Evolutionary conservation across 2,329 filamentous ascomycete species (phyloP), one percentile per base, ranked within the genome.

Genomic region (Drechslerella coelobrocha): DNA sequence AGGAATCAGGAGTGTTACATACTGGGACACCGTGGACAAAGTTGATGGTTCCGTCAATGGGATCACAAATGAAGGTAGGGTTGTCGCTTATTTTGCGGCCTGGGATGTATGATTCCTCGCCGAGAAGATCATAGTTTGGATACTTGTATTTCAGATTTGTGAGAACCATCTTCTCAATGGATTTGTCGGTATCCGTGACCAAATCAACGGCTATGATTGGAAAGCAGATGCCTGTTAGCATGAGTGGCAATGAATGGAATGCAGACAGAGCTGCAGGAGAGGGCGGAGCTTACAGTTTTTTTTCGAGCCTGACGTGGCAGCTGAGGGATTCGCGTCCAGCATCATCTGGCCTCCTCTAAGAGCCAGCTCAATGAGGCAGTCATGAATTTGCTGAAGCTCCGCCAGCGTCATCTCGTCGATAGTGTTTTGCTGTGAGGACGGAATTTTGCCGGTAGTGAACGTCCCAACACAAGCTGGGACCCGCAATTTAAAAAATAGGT

Each of bases 51-150:
- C 89, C 90, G 79, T 93, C 90, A 75, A 93, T 92, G 47, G 90
- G 90, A 78, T 93, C 90, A 74, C 90, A 87, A 76, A 92, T 84
- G 79, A 92, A 92, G 45, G 90, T 93, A 1, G 90, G 89, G 14
- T 83, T 83, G 27, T 82, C 78, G 0, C 86, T 88, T 50, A 93
- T 81, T 45, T 79, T 80, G 75, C 83, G 80, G 75, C 89, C 89
- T 0, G 88, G 84, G 73, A 86, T 82, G 81, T 91, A 89, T 26
- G 89, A 91, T 79, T 93, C 89, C 77, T 91, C 89, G 77, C 89
- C 89, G 78, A 91, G 86, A 78, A 91, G 90, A 73, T 82, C 79
- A 76, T 84, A 84, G 73, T 77, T 74, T 0, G 87, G 86, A 77
- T 86, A 88, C 23, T 81, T 78, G 14, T 79, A 73, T 4, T 79